Percentiles rank a stretch among this genome's conserved stretches.
Evolutionary conservation across 176 grass and related monocot genomes (phyloP).

Genomic region (Tuctoria greenei): DNA sequence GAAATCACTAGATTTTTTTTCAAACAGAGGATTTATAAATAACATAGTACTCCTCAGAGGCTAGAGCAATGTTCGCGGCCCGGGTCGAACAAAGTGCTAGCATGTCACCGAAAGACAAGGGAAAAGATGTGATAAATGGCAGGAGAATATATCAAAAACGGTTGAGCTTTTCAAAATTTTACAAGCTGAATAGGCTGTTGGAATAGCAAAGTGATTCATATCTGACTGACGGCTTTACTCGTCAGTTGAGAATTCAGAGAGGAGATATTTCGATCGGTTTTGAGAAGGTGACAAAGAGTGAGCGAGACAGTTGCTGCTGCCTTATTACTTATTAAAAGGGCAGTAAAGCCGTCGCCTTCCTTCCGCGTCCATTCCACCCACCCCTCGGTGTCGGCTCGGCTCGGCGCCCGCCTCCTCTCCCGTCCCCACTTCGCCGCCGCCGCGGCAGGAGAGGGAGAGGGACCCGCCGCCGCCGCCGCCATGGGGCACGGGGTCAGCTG

Average conservation of each 20-base stretch:
- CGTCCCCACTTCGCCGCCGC: too few relatives aligned
- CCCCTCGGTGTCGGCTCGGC: too few relatives aligned
- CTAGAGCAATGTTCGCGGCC: neutral
- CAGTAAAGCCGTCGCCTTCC: conserved; percentile 25
- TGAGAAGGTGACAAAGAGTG: neutral
- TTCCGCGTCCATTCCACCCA: conserved; percentile 33
- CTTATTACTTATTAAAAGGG: conserved; percentile 49
- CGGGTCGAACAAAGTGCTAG: too few relatives aligned
- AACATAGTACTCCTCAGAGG: too few relatives aligned
- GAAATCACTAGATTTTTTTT: too few relatives aligned
- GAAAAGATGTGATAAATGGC: too few relatives aligned
- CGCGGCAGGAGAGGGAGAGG: neutral
- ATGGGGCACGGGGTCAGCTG: conserved; percentile 86
- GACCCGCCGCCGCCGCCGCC: neutral
- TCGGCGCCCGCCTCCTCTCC: too few relatives aligned
- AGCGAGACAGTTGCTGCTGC: neutral
- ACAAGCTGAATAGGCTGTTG: neutral
- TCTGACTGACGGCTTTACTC: neutral
- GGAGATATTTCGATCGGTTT: conserved; percentile 28
- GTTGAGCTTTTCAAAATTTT: neutral
- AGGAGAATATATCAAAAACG: neutral
- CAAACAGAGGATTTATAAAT: too few relatives aligned
- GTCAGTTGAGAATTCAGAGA: neutral
- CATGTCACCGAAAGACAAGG: too few relatives aligned
- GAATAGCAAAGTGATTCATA: neutral